Evolutionary conservation across 2,329 filamentous ascomycete species (phyloP).

Genomic region (Calonectria henricotiae): DNA sequence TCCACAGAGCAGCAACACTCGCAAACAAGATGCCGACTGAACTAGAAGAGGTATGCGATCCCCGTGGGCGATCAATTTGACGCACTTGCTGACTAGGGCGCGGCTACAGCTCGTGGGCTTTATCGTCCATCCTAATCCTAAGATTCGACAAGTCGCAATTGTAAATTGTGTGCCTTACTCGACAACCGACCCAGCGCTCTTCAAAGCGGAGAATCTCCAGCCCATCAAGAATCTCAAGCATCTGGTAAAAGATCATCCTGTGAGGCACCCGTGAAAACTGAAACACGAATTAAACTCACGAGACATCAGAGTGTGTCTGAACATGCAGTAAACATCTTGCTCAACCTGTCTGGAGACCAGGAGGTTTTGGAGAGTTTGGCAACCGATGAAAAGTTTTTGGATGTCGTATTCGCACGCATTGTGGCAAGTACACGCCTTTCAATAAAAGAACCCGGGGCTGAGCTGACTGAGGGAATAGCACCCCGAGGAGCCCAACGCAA

Average conservation of each 20-base stretch:
- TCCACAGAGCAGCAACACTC: conserved; percentile 14
- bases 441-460: background rate
- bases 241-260: conserved; percentile 85
- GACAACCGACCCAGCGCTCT: conserved; percentile 80
- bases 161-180: conserved; percentile 92
- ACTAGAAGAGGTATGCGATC: conserved; percentile 77
- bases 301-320: conserved; percentile 85
- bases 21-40: conserved; percentile 77
- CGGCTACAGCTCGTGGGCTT: conserved; percentile 86
- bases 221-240: conserved; percentile 92
- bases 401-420: conserved; percentile 80
- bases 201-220: conserved; percentile 85
- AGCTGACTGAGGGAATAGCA: conserved; percentile 65
- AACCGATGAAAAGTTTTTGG: conserved; percentile 86
- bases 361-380: conserved; percentile 83
- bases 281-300: conserved; percentile 27
- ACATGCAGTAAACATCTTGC: conserved; percentile 90
- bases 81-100: conserved; percentile 36
- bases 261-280: conserved; percentile 61
- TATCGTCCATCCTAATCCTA: conserved; percentile 91
- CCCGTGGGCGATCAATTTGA: background rate
- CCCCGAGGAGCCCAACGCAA: conserved; percentile 84
- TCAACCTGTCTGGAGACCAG: conserved; percentile 86
- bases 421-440: conserved; percentile 72
- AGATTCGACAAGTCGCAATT: conserved; percentile 88